Evolutionary conservation across 306 rosid species (phyloP), one percentile per base, ranked within the genome.

Genomic region (Cicer bijugum): DNA sequence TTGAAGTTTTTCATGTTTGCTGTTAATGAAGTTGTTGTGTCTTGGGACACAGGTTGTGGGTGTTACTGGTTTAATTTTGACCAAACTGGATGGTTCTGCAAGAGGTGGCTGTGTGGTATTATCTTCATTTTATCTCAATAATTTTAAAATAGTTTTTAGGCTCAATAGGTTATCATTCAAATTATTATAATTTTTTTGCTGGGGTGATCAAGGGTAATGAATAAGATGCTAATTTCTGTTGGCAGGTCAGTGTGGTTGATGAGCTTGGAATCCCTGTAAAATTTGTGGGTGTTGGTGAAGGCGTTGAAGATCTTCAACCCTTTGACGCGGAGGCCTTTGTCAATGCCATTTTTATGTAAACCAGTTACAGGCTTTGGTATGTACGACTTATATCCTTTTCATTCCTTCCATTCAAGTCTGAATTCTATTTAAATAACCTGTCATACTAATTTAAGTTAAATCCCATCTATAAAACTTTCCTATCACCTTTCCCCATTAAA

Each of bases 101-200:
- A 85, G 98, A 88, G 98, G 98, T 73, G 98, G 98, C 81, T 93
- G 98, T 58, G 97, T 93, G 97, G 98, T 91, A 88, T 56, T 85
- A 64, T 72, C 80, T 78, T 45, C 57, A 59, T 52, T 57, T 39
- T 19, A 47, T 52, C 62, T 78, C 50, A 48, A 10, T 35, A n/a
- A 12, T 66, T 79, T 51, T 66, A 53, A 14, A 42, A 57, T 33
- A 51, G 6, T 55, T 75, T 69, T 17, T 33, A 44, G 9, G 17
- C 48, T 60, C 19, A 55, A 50, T 17, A 43, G 44, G 1, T n/a
- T 56, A 57, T 69, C 12, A 61, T 55, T 62, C 45, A 44, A 20
- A 20, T 47, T 58, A 12, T 58, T 40, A 28, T 28, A 3, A 28
- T 71, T 58, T 47, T 57, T 4, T 51, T 80, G 11, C 16, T 35